phyloP scores from a whole-genome alignment of 1,284 basidiomycete genomes.

The Serendipita sp. region DNA sequence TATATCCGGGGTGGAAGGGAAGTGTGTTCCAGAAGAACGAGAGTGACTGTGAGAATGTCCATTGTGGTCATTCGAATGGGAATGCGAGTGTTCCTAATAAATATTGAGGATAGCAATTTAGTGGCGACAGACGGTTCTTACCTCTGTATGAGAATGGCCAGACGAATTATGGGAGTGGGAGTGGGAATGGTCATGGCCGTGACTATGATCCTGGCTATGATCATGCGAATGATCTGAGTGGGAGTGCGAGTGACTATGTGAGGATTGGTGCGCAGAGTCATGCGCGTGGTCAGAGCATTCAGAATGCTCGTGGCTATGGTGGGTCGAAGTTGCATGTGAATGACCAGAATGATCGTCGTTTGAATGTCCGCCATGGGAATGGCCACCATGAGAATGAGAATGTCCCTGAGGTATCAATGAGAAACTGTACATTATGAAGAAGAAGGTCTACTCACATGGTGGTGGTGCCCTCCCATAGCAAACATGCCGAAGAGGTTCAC shows the following conservation, averaged over 20 bases:
- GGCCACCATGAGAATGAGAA: constrained; percentile 12
- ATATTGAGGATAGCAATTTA: constrained; percentile 9
- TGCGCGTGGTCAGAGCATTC: constrained; percentile 7
- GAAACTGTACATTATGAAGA: neutral
- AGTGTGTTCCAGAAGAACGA: neutral
- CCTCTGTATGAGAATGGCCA: constrained; percentile 13
- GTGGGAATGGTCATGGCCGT: constrained; percentile 12
- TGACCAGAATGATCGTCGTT: constrained; percentile 14
- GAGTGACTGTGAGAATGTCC: constrained; percentile 16
- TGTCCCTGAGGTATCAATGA: neutral
- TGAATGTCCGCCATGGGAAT: constrained; percentile 5
- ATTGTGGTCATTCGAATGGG: constrained; percentile 14
- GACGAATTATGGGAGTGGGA: constrained; percentile 9
- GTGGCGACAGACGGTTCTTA: constrained; percentile 15
- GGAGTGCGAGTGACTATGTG: constrained; percentile 31
- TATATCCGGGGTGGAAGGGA: constrained; percentile 1
- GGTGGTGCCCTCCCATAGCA: constrained; percentile 91
- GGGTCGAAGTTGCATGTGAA: constrained; percentile 18
- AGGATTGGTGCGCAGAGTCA: constrained; percentile 13
- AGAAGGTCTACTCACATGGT: constrained; percentile 43
- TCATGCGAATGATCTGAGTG: constrained; percentile 25
- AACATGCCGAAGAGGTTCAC: constrained; percentile 99
- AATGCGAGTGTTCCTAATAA: constrained; percentile 13
- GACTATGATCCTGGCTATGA: constrained; percentile 21
- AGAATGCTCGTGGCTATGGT: constrained; percentile 15